A percentile compares a stretch with the other conserved stretches of the same genome.
Evolutionary conservation across 352 stramenopile genomes (phyloP).

Genomic region (Phytophthora aleatoria): DNA sequence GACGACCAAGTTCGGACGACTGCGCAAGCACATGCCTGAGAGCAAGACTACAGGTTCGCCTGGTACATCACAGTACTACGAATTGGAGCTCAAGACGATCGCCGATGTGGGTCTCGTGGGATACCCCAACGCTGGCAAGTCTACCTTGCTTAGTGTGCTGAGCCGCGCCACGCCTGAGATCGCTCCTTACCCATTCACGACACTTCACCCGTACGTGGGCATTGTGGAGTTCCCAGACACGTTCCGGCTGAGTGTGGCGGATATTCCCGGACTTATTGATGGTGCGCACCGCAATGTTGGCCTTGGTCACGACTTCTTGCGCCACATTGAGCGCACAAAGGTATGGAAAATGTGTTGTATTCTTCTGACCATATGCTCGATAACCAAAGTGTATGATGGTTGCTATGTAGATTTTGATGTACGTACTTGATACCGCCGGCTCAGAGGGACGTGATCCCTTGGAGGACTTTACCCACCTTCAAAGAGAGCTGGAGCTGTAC

Average conservation of each 20-base stretch:
- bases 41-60: slow-evolving; percentile 85
- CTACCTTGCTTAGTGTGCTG: slow-evolving; percentile 93
- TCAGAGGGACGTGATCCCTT: slow-evolving; percentile 82
- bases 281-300: slow-evolving; percentile 95
- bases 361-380: not conserved
- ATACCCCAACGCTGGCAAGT: slow-evolving; percentile 99
- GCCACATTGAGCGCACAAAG: slow-evolving; percentile 98
- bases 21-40: slow-evolving; percentile 88
- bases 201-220: slow-evolving; percentile 95
- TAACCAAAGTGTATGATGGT: not conserved
- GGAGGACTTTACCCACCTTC: slow-evolving; percentile 76
- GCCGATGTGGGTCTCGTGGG: slow-evolving; percentile 98
- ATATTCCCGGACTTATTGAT: slow-evolving; percentile 91
- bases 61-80: slow-evolving; percentile 94
- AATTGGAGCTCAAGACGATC: slow-evolving; percentile 98
- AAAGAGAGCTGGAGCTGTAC: slow-evolving; percentile 88
- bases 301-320: slow-evolving; percentile 98
- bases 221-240: slow-evolving; percentile 95
- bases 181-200: slow-evolving; percentile 98
- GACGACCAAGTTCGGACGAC: slow-evolving; percentile 77
- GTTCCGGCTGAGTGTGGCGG: slow-evolving; percentile 90
- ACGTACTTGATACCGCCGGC: slow-evolving; percentile 83
- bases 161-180: slow-evolving; percentile 94
- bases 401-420: slow-evolving; percentile 74
- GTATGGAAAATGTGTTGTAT: slow-evolving; percentile 42